Base-by-base conservation (phyloP, 257 asterid genomes). In the Solanum etuberosum region DNA sequence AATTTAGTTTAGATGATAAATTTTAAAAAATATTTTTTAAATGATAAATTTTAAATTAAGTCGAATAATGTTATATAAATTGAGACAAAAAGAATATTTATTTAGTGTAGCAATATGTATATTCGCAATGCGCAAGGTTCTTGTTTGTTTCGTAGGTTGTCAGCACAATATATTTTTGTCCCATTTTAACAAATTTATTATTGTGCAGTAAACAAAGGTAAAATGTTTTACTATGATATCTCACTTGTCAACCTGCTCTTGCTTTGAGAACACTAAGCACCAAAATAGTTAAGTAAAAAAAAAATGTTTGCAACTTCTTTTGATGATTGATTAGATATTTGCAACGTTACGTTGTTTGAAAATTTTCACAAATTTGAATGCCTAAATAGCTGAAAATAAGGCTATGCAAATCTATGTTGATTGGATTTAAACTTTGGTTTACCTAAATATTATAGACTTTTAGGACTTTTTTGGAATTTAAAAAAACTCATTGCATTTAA, bases 71-170 rank as follows among this genome's bases (percentile, higher is more conserved):
- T 59, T 65, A 25, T 0, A 65, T 65, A 63, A n/a, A 63, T n/a
- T 63, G 34, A 63, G 71, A 63, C 8, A 12, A 8, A 12, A 2
- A 5, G 1, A 1, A 2, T 37, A 70, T 27, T 88, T 85, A 16
- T 34, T 77, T 34, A 40, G 63, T 2, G 85, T 40, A 48, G 27
- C 29, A 57, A 76, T 34, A 65, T 77, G 81, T 88, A 18, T 48
- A 42, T 31, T 80, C 31, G 61, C 86, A 42, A 74, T 86, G n/a
- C 76, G 82, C 11, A 80, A 54, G 43, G 65, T 78, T 63, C 34
- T 85, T 85, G 90, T 88, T 88, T 85, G 88, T 88, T 78, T 84
- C 31, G 10, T 85, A 40, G 68, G 83, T 48, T 46, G 73, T 37
- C 63, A 34, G 63, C 70, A 14, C 40, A 77, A 18, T 48, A 48